Percentiles rank a stretch among this genome's conserved stretches.
These are phyloP conservation scores for Hymenoscyphus fraxineus DNA, from an alignment of 2,329 filamentous ascomycete species.

Conservation along the genomic window DNA sequence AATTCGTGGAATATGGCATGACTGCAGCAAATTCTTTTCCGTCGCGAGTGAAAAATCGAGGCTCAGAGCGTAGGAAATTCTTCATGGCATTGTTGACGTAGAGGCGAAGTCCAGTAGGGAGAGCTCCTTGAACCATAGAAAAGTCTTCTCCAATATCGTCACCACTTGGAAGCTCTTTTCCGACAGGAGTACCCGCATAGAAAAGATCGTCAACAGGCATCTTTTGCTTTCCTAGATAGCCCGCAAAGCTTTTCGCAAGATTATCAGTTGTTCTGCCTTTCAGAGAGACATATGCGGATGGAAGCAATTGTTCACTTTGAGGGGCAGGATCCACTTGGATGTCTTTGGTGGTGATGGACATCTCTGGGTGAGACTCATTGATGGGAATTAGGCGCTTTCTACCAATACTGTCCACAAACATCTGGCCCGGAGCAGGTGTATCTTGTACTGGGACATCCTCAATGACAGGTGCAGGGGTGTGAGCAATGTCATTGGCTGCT, in stretches of 20 bases:
- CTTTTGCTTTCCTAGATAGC: constrained; percentile 39
- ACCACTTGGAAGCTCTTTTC: constrained; percentile 29
- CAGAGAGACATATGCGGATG: neutral
- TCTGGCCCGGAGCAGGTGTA: constrained; percentile 16
- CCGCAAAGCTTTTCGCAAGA: constrained; percentile 13
- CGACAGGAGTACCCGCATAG: constrained; percentile 33
- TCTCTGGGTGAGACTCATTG: constrained; percentile 4
- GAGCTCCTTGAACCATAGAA: constrained; percentile 21
- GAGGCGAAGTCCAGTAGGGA: constrained; percentile 43
- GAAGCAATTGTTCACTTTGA: neutral
- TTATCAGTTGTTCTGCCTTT: constrained; percentile 6
- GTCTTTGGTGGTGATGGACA: neutral
- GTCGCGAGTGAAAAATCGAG: constrained; percentile 18
- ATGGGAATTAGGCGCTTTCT: constrained; percentile 25
- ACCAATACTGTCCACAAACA: constrained; percentile 23
- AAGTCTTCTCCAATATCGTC: constrained; percentile 24
- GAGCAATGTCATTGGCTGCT: constrained; percentile 24
- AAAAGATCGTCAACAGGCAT: constrained; percentile 41
- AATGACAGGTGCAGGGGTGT: neutral
- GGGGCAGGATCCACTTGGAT: neutral
- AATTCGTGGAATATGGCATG: constrained; percentile 28
- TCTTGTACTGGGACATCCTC: neutral
- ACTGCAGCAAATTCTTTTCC: constrained; percentile 23
- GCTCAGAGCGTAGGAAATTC: constrained; percentile 36
- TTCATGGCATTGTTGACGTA: constrained; percentile 43